phyloP scores from a whole-genome alignment of 805 yeast genomes.

The Saccharomycopsis selenospora region DNA sequence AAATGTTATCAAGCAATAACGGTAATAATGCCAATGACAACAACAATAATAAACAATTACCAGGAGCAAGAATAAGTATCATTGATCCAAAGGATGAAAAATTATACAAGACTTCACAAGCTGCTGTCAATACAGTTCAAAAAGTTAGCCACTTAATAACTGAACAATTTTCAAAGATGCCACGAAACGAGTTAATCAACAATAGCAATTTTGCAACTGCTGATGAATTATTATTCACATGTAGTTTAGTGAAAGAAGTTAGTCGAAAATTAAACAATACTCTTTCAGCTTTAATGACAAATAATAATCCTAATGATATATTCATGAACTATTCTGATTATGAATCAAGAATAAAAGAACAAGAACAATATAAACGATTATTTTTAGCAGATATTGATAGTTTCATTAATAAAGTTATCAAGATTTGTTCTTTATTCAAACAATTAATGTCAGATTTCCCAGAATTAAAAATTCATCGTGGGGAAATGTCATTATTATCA shows the following conservation, averaged over 20 bases:
- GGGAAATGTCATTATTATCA: constrained; percentile 16
- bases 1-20: too few species aligned
- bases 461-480: constrained; percentile 11
- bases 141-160: constrained; percentile 11
- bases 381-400: constrained; percentile 15
- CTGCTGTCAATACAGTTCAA: constrained; percentile 16
- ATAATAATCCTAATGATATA: constrained; percentile 6
- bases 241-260: constrained; percentile 9
- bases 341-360: constrained; percentile 8
- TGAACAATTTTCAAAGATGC: constrained; percentile 9
- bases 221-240: constrained; percentile 13
- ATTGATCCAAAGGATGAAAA: constrained; percentile 19
- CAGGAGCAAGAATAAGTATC: constrained; percentile 18
- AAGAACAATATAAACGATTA: constrained; percentile 14
- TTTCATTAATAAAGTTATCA: constrained; percentile 14
- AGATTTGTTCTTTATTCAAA: constrained; percentile 11
- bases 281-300: constrained; percentile 11
- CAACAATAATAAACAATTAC: constrained; percentile 8
- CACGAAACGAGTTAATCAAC: background rate
- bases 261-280: constrained; percentile 13
- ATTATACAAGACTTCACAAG: constrained; percentile 15
- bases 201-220: constrained; percentile 2
- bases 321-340: constrained; percentile 3
- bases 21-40: too few species aligned
- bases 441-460: constrained; percentile 17